Evolutionary conservation across 495 filamentous ascomycete species (phyloP).

Genomic region (Cryomyces antarcticus): DNA sequence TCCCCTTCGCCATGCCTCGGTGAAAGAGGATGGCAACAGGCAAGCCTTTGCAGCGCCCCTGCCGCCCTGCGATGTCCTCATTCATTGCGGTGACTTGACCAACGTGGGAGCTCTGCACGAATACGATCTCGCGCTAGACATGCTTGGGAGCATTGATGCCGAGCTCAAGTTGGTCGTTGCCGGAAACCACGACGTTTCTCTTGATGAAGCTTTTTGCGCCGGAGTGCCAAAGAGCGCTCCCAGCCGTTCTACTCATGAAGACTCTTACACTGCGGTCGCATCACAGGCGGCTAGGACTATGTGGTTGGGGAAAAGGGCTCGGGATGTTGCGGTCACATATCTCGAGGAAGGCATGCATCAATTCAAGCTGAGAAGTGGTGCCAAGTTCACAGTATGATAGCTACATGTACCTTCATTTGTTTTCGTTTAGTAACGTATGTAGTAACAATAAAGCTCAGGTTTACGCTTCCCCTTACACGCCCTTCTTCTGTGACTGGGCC

Average conservation of each 20-base stretch:
- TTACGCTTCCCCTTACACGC: constrained; percentile 51
- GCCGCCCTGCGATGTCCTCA: constrained; percentile 38
- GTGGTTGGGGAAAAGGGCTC: constrained; percentile 29
- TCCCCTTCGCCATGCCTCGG: neutral
- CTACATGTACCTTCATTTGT: neutral
- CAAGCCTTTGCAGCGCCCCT: constrained; percentile 13
- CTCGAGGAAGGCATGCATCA: constrained; percentile 42
- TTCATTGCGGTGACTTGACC: constrained; percentile 62
- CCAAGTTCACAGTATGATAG: constrained; percentile 24
- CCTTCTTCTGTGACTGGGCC: constrained; percentile 36
- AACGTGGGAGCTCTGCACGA: constrained; percentile 34
- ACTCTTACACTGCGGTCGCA: constrained; percentile 20
- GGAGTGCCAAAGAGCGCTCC: neutral
- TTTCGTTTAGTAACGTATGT: neutral
- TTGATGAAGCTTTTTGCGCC: constrained; percentile 26
- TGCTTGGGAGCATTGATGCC: constrained; percentile 36
- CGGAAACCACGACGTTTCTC: constrained; percentile 60
- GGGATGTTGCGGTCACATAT: constrained; percentile 33
- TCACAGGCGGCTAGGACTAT: constrained; percentile 12
- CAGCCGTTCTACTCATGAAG: neutral
- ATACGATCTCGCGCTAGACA: constrained; percentile 28
- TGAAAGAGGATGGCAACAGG: neutral
- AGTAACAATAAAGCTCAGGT: constrained; percentile 13
- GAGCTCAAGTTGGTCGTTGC: constrained; percentile 62
- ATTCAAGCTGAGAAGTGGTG: constrained; percentile 37